These are phyloP conservation scores for Clavispora fructus DNA, from an alignment of 805 yeast genomes.

Conservation along the genomic window DNA sequence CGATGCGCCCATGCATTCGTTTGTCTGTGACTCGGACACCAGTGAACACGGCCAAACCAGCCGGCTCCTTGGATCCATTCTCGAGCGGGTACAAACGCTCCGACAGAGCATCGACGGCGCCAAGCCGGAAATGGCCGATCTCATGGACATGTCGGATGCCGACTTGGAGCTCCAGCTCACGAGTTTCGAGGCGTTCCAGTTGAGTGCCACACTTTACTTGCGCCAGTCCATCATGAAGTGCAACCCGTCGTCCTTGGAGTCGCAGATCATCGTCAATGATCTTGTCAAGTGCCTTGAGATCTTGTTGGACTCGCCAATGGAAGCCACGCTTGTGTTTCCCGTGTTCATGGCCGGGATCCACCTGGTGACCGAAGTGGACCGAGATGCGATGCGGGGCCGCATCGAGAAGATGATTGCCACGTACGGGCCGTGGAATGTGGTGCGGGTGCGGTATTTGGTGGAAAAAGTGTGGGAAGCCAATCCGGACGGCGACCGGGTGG, in stretches of 20 bases:
- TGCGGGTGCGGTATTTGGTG: conserved; percentile 39
- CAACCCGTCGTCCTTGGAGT: conserved; percentile 59
- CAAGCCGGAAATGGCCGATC: conserved; percentile 48
- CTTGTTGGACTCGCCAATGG: conserved; percentile 60
- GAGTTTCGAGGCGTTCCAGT: conserved; percentile 65
- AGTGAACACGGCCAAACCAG: conserved; percentile 21
- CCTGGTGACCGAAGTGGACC: conserved; percentile 48
- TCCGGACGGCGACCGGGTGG: conserved; percentile 50
- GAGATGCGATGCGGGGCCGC: conserved; percentile 46
- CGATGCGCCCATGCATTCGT: not conserved
- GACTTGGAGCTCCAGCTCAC: conserved; percentile 66
- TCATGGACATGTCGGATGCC: conserved; percentile 33
- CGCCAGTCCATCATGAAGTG: conserved; percentile 58
- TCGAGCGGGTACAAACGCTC: conserved; percentile 31
- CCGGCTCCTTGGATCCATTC: conserved; percentile 20
- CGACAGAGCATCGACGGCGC: conserved; percentile 46
- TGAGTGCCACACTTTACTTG: conserved; percentile 62
- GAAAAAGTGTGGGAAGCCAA: conserved; percentile 46
- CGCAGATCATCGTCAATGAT: conserved; percentile 53
- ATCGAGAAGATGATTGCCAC: conserved; percentile 53
- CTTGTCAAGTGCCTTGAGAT: conserved; percentile 54
- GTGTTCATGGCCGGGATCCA: conserved; percentile 73
- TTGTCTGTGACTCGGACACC: conserved; percentile 15
- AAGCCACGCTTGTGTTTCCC: conserved; percentile 71
- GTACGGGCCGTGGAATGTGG: conserved; percentile 64